Percentiles rank a stretch among this genome's conserved stretches.
These are phyloP conservation scores for Prunus kanzakura DNA, from an alignment of 306 rosid species.

Conservation along the genomic window DNA sequence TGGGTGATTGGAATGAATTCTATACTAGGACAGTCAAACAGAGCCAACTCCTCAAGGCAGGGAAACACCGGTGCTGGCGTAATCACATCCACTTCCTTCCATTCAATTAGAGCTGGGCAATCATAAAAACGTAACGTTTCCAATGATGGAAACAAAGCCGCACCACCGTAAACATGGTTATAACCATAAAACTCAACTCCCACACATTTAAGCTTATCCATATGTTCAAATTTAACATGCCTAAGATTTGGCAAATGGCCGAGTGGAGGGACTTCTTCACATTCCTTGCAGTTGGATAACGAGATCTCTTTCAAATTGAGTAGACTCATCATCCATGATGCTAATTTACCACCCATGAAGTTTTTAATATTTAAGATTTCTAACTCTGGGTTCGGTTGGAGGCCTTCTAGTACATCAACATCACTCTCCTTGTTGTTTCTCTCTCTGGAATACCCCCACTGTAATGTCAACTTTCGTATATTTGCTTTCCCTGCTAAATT, in stretches of 20 bases:
- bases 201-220: neutral
- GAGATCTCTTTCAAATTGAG: neutral
- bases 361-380: rapidly evolving
- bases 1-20: too few relatives aligned
- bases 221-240: neutral
- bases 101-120: neutral
- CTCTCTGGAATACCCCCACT: neutral
- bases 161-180: neutral
- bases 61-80: neutral
- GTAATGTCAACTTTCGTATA: neutral
- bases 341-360: neutral
- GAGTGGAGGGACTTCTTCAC: neutral
- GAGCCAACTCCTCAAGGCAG: neutral
- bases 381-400: neutral
- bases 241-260: neutral
- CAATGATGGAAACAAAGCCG: neutral
- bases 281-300: rapidly evolving
- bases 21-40: too few relatives aligned
- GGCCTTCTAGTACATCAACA: neutral
- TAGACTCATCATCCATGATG: neutral
- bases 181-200: neutral
- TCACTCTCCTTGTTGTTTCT: neutral
- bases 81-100: neutral
- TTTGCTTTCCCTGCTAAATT: neutral
- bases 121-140: neutral